phyloP scores from a whole-genome alignment of 192 early-diverging fungal species.

The Rhizoclosmatium globosum region DNA sequence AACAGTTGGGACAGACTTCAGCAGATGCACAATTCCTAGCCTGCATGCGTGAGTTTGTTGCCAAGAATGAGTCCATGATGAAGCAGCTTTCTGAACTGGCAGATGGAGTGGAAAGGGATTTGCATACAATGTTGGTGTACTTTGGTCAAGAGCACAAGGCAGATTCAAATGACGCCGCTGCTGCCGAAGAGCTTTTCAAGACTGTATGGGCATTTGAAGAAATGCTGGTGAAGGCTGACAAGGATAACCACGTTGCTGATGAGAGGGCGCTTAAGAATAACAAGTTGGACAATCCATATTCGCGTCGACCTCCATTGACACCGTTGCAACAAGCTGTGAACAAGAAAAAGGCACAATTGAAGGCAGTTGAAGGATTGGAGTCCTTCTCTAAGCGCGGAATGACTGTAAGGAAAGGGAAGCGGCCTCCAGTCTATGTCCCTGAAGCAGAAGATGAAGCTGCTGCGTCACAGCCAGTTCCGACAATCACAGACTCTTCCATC shows the following conservation, averaged over 20 bases:
- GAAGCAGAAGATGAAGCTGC: neutral
- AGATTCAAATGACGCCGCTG: neutral
- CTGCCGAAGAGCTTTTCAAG: slow-evolving; percentile 53
- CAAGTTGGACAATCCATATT: neutral
- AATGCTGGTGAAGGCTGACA: slow-evolving; percentile 24
- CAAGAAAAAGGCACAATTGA: slow-evolving; percentile 34
- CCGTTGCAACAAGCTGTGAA: slow-evolving; percentile 26
- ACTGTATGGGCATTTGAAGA: slow-evolving; percentile 43
- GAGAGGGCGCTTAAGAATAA: neutral
- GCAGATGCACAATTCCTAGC: slow-evolving; percentile 42
- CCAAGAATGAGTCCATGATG: slow-evolving; percentile 39
- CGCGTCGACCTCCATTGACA: slow-evolving; percentile 14
- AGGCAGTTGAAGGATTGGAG: slow-evolving; percentile 41
- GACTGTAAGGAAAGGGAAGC: slow-evolving; percentile 36
- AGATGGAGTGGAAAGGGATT: slow-evolving; percentile 42
- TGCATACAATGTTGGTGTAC: slow-evolving; percentile 44
- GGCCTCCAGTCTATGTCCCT: neutral
- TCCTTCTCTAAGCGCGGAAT: slow-evolving; percentile 35
- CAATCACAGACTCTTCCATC: neutral
- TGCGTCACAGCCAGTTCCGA: neutral
- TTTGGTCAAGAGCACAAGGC: slow-evolving; percentile 56
- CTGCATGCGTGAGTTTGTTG: slow-evolving; percentile 41
- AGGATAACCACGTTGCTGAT: slow-evolving; percentile 31
- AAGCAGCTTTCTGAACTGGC: slow-evolving; percentile 36
- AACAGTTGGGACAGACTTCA: slow-evolving; percentile 6